phyloP scores from a whole-genome alignment of 179 eudicot genomes.

The Nepenthes alata region DNA sequence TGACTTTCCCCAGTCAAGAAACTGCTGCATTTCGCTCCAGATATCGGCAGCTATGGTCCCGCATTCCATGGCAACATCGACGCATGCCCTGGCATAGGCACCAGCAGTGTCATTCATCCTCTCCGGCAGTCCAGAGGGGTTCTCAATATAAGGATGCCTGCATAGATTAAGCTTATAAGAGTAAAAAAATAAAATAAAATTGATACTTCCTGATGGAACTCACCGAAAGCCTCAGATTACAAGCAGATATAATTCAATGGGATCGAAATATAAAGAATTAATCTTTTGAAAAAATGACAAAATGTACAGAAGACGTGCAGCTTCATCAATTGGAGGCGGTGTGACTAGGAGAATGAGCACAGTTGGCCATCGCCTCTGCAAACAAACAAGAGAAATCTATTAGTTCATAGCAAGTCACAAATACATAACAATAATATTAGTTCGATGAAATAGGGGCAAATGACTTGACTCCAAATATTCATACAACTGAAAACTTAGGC shows the following conservation, averaged over 20 bases:
- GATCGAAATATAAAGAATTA: neutral
- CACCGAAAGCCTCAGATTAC: neutral
- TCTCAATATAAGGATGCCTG: conserved; percentile 47
- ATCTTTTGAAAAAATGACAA: neutral
- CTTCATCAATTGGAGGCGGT: conserved; percentile 89
- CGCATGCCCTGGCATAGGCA: conserved; percentile 58
- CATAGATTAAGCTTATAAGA: conserved; percentile 5
- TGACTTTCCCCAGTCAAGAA: conserved; percentile 45
- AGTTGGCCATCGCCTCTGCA: conserved; percentile 54
- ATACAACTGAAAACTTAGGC: no score
- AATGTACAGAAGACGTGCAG: conserved; percentile 45
- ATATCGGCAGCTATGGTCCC: conserved; percentile 42
- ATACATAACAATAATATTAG: no score
- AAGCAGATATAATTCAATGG: neutral
- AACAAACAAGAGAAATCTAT: conserved; percentile 1
- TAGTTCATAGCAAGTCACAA: neutral
- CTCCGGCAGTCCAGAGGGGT: conserved; percentile 47
- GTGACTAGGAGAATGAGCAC: conserved; percentile 44
- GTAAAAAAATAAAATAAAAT: neutral
- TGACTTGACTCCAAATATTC: no score
- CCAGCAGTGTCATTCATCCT: conserved; percentile 73
- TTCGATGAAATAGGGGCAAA: no score
- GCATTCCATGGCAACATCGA: conserved; percentile 46
- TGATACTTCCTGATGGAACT: neutral
- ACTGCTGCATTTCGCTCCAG: conserved; percentile 71